Conservation (phyloP, 1,284 basidiomycete genomes). For the Cutaneotrichosporon mucoides region DNA sequence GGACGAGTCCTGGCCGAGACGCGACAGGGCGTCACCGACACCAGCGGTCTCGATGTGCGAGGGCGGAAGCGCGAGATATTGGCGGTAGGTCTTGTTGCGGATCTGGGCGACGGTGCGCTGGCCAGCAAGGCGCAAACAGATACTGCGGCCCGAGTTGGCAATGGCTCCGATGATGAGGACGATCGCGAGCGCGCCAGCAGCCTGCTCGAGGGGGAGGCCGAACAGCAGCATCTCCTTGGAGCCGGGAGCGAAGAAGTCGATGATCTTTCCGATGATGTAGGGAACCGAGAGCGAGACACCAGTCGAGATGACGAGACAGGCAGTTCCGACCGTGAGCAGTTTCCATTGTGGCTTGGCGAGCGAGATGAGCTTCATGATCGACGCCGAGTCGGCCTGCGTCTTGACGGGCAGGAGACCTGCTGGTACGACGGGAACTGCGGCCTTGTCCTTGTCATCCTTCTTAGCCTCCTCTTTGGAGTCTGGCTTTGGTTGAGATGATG, state of each 20-base stretch:
- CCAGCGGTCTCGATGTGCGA: slow-evolving; percentile 46
- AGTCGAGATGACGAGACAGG: slow-evolving; percentile 39
- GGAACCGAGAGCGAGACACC: slow-evolving; percentile 42
- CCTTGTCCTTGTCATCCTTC: background rate
- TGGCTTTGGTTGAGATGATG: slow-evolving; percentile 1
- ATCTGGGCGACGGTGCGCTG: slow-evolving; percentile 44
- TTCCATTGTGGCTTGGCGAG: slow-evolving; percentile 46
- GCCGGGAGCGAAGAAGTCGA: slow-evolving; percentile 47
- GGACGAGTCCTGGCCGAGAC: slow-evolving; percentile 46
- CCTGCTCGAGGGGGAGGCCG: slow-evolving; percentile 43
- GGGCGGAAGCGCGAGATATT: slow-evolving; percentile 44
- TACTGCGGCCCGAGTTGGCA: slow-evolving; percentile 42
- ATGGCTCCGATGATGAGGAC: slow-evolving; percentile 41
- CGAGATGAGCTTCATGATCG: slow-evolving; percentile 37
- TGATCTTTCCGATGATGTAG: slow-evolving; percentile 45
- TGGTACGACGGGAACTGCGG: background rate
- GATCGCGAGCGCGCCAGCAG: slow-evolving; percentile 30
- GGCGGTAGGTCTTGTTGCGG: slow-evolving; percentile 45
- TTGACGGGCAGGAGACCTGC: slow-evolving; percentile 8
- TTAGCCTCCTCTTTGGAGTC: background rate
- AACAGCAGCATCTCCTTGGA: slow-evolving; percentile 39
- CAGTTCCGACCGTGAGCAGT: slow-evolving; percentile 36
- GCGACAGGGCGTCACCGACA: slow-evolving; percentile 46
- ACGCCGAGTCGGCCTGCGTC: slow-evolving; percentile 37
- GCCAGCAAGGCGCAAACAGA: slow-evolving; percentile 41